Conservation (phyloP, 169 alveolate species). For the Amoebophrya sp. region DNA sequence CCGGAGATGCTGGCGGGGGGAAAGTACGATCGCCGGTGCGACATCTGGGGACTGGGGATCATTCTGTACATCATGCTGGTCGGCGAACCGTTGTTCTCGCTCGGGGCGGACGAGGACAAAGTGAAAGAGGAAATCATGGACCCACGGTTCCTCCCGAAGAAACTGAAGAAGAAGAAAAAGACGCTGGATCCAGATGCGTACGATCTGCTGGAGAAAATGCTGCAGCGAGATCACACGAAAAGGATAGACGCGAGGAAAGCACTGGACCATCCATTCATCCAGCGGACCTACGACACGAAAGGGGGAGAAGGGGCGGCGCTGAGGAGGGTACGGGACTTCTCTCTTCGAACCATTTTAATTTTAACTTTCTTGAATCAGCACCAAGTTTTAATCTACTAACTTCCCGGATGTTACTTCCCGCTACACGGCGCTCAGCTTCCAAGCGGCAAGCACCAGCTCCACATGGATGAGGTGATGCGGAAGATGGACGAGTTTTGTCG, state of each 20-base stretch:
- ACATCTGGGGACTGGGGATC: constrained; percentile 13
- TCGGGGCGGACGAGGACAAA: constrained; percentile 6
- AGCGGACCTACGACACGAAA: not conserved
- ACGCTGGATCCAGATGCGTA: constrained; percentile 1
- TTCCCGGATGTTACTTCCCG: too few relatives aligned
- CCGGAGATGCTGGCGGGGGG: not conserved
- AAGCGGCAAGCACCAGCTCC: too few relatives aligned
- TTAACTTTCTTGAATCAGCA: too few relatives aligned
- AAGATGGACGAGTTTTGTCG: not conserved
- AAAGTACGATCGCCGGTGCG: not conserved
- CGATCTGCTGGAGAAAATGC: not conserved
- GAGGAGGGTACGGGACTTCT: too few relatives aligned
- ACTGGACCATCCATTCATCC: constrained; percentile 8
- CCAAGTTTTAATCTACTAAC: too few relatives aligned
- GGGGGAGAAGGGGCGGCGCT: not conserved
- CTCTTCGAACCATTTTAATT: too few relatives aligned
- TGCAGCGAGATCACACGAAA: not conserved
- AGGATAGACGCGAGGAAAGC: constrained; percentile 10
- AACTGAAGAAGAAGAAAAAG: not conserved
- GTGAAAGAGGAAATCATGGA: not conserved
- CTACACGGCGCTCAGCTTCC: too few relatives aligned
- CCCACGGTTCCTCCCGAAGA: not conserved
- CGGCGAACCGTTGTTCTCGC: constrained; percentile 11
- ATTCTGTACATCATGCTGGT: constrained; percentile 4
- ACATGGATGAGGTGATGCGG: not conserved